Evolutionary conservation across 371 early-diverging fungal species (phyloP).

Genomic region (Mortierella sp.): DNA sequence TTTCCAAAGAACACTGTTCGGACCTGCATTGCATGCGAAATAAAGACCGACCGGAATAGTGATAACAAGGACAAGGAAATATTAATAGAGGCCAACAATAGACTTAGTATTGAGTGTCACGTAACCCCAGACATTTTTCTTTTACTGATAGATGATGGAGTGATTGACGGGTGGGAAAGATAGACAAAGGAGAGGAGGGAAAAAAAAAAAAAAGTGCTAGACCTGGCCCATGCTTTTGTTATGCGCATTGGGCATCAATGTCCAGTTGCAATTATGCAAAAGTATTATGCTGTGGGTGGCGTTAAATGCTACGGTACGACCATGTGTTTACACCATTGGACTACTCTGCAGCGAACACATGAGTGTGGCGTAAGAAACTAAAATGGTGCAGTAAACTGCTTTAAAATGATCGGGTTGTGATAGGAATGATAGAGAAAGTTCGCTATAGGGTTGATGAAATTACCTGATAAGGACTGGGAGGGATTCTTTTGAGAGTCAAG

Average conservation of each 20-base stretch:
- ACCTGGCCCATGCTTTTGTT: constrained; percentile 11
- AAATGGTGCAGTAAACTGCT: no score
- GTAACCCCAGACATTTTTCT: background rate
- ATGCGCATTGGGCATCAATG: constrained; percentile 1
- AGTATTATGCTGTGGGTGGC: background rate
- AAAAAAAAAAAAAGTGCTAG: background rate
- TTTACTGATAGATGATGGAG: background rate
- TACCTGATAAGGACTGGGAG: background rate
- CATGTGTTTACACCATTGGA: constrained; percentile 25
- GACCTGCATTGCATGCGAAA: constrained; percentile 11
- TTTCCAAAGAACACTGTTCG: constrained; percentile 26
- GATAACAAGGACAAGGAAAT: background rate
- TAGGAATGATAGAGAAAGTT: background rate
- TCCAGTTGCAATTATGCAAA: background rate
- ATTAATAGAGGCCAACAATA: constrained; percentile 6
- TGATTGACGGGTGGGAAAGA: background rate
- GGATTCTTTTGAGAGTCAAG: background rate
- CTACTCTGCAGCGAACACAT: background rate
- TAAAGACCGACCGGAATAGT: background rate
- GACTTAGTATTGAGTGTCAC: background rate
- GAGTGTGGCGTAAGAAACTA: constrained; percentile 4
- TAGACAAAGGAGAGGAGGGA: background rate
- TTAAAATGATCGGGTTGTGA: no score
- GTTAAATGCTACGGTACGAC: constrained; percentile 10
- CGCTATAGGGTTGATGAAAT: background rate